Conservation (phyloP, 2,329 filamentous ascomycete genomes). For the Trichothecium roseum region DNA sequence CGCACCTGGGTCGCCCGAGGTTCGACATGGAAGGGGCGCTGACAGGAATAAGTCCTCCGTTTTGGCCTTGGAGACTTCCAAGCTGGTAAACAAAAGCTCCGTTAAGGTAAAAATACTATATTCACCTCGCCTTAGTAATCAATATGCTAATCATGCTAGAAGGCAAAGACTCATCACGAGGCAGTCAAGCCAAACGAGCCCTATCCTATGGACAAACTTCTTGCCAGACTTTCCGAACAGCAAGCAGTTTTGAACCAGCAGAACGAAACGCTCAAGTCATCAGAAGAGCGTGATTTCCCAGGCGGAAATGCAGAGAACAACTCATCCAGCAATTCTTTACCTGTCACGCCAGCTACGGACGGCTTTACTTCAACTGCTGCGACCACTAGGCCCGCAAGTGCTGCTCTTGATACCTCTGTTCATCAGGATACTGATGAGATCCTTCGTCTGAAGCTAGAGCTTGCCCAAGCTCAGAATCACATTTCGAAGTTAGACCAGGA, state of each 20-base stretch:
- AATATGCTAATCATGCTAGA: constrained; percentile 22
- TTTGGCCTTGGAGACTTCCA: constrained; percentile 32
- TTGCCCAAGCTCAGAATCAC: constrained; percentile 59
- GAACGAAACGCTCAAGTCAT: constrained; percentile 37
- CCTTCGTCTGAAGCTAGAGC: constrained; percentile 57
- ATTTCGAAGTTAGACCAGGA: constrained; percentile 65
- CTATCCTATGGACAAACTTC: constrained; percentile 59
- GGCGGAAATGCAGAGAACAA: constrained; percentile 31
- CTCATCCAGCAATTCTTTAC: constrained; percentile 47
- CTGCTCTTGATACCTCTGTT: constrained; percentile 26
- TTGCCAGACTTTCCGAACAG: constrained; percentile 66
- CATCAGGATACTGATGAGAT: constrained; percentile 44
- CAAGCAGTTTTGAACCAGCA: constrained; percentile 47
- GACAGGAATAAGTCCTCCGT: constrained; percentile 21
- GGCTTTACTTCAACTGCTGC: constrained; percentile 36
- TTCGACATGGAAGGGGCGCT: no score
- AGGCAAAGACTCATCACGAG: constrained; percentile 38
- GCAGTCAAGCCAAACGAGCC: constrained; percentile 22
- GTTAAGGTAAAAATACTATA: constrained; percentile 28
- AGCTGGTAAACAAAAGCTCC: constrained; percentile 36
- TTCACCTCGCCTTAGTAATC: neutral
- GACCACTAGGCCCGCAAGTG: constrained; percentile 42
- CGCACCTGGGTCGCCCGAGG: no score
- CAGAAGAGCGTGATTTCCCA: constrained; percentile 26
- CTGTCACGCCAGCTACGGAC: constrained; percentile 52